Evolutionary conservation across 2,329 filamentous ascomycete genomes (phyloP).

Genomic region (Saccharata proteae): DNA sequence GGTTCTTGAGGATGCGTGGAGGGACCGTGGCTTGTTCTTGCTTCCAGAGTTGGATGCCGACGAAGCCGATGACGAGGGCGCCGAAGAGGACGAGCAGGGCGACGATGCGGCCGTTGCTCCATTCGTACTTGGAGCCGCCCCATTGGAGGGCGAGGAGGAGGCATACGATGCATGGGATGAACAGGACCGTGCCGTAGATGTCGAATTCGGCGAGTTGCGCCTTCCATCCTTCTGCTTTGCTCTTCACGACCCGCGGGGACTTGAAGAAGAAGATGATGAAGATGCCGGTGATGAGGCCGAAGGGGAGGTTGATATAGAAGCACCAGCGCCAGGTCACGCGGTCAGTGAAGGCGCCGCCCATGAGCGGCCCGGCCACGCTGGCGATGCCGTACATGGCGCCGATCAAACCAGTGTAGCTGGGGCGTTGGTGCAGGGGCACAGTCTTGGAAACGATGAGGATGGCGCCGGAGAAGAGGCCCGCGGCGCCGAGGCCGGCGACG

Average conservation of each 20-base stretch:
- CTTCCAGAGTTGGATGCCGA: conserved; percentile 31
- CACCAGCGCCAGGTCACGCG: conserved; percentile 37
- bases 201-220: conserved; percentile 34
- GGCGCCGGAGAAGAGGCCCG: conserved; percentile 39
- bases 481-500: conserved; percentile 37
- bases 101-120: conserved; percentile 34
- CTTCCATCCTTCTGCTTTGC: conserved; percentile 22
- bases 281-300: conserved; percentile 32
- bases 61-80: conserved; percentile 30
- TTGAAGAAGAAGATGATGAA: conserved; percentile 30
- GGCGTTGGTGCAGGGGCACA: conserved; percentile 34
- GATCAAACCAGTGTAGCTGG: conserved; percentile 33
- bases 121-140: conserved; percentile 36
- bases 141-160: conserved; percentile 39
- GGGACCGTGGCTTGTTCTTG: conserved; percentile 28
- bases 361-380: conserved; percentile 35
- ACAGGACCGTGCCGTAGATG: conserved; percentile 29
- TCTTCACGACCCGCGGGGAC: conserved; percentile 20
- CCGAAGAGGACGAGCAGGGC: conserved; percentile 33
- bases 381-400: conserved; percentile 40
- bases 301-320: conserved; percentile 43
- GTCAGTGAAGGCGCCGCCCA: conserved; percentile 35
- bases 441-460: conserved; percentile 34
- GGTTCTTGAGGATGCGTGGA: conserved; percentile 30
- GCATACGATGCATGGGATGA: conserved; percentile 36